These are phyloP conservation scores for Ogataea nonfermentans DNA, from an alignment of 805 yeast genomes.

Conservation along the genomic window DNA sequence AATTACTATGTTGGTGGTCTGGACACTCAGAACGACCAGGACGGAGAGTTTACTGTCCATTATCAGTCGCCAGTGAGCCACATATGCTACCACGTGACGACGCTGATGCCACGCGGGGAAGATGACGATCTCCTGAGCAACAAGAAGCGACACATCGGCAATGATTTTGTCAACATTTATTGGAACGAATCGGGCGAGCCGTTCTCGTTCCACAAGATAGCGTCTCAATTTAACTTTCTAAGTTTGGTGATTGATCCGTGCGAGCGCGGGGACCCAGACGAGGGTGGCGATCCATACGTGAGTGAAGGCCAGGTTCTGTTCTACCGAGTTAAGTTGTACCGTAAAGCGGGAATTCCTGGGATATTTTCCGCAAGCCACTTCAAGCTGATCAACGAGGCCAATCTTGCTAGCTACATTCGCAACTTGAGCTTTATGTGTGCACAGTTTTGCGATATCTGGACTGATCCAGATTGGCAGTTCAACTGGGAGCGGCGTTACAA, in stretches of 20 bases:
- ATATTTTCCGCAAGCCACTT: slow-evolving; percentile 73
- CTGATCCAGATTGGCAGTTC: slow-evolving; percentile 53
- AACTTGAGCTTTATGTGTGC: slow-evolving; percentile 64
- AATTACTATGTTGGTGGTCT: slow-evolving; percentile 72
- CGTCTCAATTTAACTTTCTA: slow-evolving; percentile 79
- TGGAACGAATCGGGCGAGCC: slow-evolving; percentile 72
- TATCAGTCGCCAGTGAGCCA: slow-evolving; percentile 75
- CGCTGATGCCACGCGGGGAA: slow-evolving; percentile 66
- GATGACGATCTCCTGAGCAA: slow-evolving; percentile 44
- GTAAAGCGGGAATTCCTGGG: slow-evolving; percentile 72
- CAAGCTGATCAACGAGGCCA: slow-evolving; percentile 61
- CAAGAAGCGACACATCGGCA: slow-evolving; percentile 86
- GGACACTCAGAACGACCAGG: slow-evolving; percentile 64
- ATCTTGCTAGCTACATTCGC: slow-evolving; percentile 62
- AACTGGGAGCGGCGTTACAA: slow-evolving; percentile 68
- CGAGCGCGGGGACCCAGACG: slow-evolving; percentile 16
- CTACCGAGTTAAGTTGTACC: slow-evolving; percentile 61
- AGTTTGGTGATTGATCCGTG: slow-evolving; percentile 72
- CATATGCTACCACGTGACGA: slow-evolving; percentile 73
- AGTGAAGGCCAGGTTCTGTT: slow-evolving; percentile 15
- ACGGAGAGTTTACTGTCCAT: slow-evolving; percentile 72
- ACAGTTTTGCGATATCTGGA: slow-evolving; percentile 77
- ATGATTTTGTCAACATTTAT: slow-evolving; percentile 75
- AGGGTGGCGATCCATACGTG: too few species aligned
- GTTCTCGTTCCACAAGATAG: slow-evolving; percentile 61